Evolutionary conservation across 2,329 filamentous ascomycete species (phyloP), one percentile per base, ranked within the genome.

Genomic region (Epichloe coenophiala): DNA sequence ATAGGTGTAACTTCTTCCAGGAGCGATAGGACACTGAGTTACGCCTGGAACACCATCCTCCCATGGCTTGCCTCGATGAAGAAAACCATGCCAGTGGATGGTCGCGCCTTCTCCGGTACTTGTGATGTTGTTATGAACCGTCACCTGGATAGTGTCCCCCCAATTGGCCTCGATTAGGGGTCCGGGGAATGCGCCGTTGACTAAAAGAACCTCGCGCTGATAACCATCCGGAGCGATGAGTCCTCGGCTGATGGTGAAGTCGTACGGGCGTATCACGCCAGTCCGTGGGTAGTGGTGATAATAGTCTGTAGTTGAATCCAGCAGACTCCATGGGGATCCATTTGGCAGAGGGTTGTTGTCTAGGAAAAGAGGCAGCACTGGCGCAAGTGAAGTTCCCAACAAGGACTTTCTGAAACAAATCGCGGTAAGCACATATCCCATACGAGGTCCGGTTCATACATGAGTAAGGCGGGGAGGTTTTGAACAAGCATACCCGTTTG

Each of bases 61-160:
- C 67, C 75, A 72, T 1, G 73, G 71, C 1, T 67, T 77, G 2
- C 60, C 61, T 2, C 67, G 65, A 53, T 77, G 74, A 2, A 73
- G 64, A 50, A 78, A 70, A 0, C 76, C 75, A 52, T 79, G 76
- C 73, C 73, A 78, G 59, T 79, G 76, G 3, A 78, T 62, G 3
- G 69, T 58, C 0, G 71, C 67, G 11, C 75, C 75, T 67, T 63
- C 81, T 59, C 59, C 71, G 55, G 44, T 67, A 2, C 61, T 64
- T 53, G 56, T 76, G 12, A 89, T 77, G 47, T 81, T 76, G 65
- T 93, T 93, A 64, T 78, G 74, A 50, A 90, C 75, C 33, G 80
- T 81, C 42, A 88, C 77, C 49, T 84, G 68, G 44, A 81, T 72
- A 27, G 66, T 75, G 58, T 83, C 79, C 78, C 79, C 79, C 78